A percentile compares a stretch with the other conserved stretches of the same genome.
These are phyloP conservation scores for Gyromitra esculenta DNA, from an alignment of 2,329 filamentous ascomycete genomes.

Conservation along the genomic window DNA sequence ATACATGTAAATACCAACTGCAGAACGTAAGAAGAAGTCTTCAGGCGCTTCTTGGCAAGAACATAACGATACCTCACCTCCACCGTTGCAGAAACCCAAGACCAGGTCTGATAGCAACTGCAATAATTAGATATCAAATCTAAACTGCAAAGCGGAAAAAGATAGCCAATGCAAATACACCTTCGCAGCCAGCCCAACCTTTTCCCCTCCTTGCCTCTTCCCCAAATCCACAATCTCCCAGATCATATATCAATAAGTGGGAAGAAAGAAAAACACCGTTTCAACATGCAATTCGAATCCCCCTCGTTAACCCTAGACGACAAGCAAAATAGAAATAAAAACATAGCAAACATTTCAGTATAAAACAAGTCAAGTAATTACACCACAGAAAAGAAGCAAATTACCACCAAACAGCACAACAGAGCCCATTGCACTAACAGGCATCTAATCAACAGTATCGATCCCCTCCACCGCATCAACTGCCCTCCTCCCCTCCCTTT, in stretches of 20 bases:
- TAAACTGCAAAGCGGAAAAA: neutral
- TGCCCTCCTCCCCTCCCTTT: conserved; percentile 81
- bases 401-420: neutral
- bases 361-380: neutral
- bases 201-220: neutral
- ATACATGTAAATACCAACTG: no score
- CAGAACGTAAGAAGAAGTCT: no score
- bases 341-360: neutral
- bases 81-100: no score
- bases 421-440: neutral
- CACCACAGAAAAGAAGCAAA: neutral
- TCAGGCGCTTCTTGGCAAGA: no score
- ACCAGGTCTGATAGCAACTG: neutral
- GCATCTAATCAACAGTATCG: conserved; percentile 59
- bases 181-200: neutral
- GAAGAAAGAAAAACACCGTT: conserved; percentile 2
- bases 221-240: no score
- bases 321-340: neutral
- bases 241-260: no score
- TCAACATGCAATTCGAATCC: conserved; percentile 3
- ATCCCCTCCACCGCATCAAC: conserved; percentile 80
- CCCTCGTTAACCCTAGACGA: neutral
- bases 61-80: no score
- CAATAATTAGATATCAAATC: conserved; percentile 5
- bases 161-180: neutral